A percentile compares a stretch with the other conserved stretches of the same genome.
These are phyloP conservation scores for Citrus sinensis DNA, from an alignment of 345 rosid genomes.

Conservation along the genomic window DVS_A1.0 CM039169.1:32968001-32968500, in stretches of 20 bases:
- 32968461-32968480: background rate
- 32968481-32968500: background rate
- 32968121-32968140: background rate
- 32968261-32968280: background rate
- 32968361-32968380: background rate
- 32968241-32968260: background rate
- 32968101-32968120: too few species aligned
- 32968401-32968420: background rate
- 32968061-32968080: background rate
- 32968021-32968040: too few species aligned
- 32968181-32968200: background rate
- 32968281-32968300: background rate
- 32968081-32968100: too few species aligned
- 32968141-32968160: background rate
- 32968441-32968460: background rate
- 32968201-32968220: background rate
- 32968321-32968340: background rate
- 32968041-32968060: too few species aligned
- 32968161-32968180: background rate
- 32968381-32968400: background rate
- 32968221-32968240: background rate
- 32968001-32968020: too few species aligned
- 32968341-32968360: background rate
- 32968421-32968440: background rate
- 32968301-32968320: background rate